Base-by-base conservation (phyloP, 2,329 filamentous ascomycete genomes). In the Ilyonectria robusta region DNA sequence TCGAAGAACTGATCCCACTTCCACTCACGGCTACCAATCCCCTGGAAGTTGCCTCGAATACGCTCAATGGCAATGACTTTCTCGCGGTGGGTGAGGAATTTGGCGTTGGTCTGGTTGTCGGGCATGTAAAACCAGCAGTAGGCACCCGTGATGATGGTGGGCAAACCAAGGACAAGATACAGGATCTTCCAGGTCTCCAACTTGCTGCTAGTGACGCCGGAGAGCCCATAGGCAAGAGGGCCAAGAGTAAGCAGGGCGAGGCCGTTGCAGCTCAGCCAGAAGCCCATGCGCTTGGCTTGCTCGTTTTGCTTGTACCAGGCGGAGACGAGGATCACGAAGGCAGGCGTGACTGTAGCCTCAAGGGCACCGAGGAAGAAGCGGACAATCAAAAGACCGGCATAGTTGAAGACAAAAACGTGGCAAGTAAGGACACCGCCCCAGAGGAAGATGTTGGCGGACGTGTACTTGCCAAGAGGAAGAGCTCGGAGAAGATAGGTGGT, bases 41-140 rank as follows among this genome's bases (percentile, higher is more conserved):
- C 81, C 75, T 78, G 80, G 58, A 85, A 84, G 62, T 87, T 87
- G 60, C 83, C 83, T 8, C 84, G 79, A 26, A 87, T 77, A 54
- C 87, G 81, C 70, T 90, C 87, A n/a, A 90, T 84, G 0, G 88
- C 87, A 21, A 89, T 77, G 3, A 88, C 73, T 69, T 86, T 89
- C 60, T 91, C 88, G 23, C 86, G 80, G 10, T 85, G 82, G 0
- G 78, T 81, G 13, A 91, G 80, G 63, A 89, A 90, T 15, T 84
- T 85, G 1, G 88, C 84, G 44, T 86, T 83, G 78, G 89, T 85
- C 0, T 89, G 89, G 0, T 87, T 89, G 72, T 92, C 89, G 0
- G 90, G 90, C 82, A 92, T 88, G 57, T 85, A 84, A 33, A 85
- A 62, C 53, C 87, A 81, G 9, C 91, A 85, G 26, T 84, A 72